Percentiles rank a stretch among this genome's conserved stretches.
Conservation (phyloP, 176 grass and related monocot genomes). For the Rhynchospora pubera region DNA sequence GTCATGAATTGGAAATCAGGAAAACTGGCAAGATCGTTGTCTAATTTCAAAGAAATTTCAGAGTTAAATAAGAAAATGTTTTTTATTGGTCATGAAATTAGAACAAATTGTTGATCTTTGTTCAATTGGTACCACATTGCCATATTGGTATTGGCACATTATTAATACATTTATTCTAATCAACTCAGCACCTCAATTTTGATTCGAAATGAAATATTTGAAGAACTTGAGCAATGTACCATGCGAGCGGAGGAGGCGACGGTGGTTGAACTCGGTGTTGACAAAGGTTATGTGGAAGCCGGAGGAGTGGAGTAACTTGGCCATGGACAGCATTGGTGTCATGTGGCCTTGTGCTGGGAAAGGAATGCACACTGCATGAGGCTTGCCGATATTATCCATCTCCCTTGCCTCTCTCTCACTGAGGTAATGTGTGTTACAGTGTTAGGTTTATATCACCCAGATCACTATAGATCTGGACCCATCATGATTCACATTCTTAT, state of each 20-base stretch:
- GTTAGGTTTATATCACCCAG: background rate
- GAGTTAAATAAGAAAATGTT: background rate
- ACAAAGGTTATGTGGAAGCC: conserved; percentile 53
- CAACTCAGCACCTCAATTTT: background rate
- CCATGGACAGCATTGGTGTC: background rate
- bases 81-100: background rate
- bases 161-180: no score
- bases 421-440: background rate
- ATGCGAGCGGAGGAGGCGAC: background rate
- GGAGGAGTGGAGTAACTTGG: conserved; percentile 22
- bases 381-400: background rate
- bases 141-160: background rate
- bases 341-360: conserved; percentile 10
- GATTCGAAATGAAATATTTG: background rate
- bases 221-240: background rate
- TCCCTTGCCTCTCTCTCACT: background rate
- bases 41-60: background rate
- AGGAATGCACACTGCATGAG: conserved; percentile 15
- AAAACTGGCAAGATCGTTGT: background rate
- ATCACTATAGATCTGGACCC: background rate
- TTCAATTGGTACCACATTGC: background rate
- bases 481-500: background rate
- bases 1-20: conserved; percentile 18
- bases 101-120: background rate
- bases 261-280: conserved; percentile 51